These are phyloP conservation scores for Tritrichomonas musculus DNA, from an alignment of 208 protist genomes.

Conservation along the genomic window DNA sequence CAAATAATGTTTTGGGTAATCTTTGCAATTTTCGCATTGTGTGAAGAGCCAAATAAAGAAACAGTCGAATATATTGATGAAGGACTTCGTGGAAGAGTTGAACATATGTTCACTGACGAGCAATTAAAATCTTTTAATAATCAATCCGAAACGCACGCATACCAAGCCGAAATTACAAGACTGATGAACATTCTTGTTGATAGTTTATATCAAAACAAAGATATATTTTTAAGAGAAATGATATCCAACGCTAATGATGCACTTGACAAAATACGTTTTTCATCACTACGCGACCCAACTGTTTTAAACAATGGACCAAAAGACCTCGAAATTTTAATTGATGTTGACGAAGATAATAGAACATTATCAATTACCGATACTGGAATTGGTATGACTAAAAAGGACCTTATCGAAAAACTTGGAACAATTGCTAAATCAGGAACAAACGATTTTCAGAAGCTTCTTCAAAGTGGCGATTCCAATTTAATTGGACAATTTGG, in stretches of 20 bases:
- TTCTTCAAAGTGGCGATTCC: slow-evolving; percentile 59
- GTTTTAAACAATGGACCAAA: not conserved
- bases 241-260: slow-evolving; percentile 99
- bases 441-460: slow-evolving; percentile 61
- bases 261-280: slow-evolving; percentile 97
- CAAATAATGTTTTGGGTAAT: too few species aligned
- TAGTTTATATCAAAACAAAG: slow-evolving; percentile 97
- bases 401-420: slow-evolving; percentile 91
- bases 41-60: too few species aligned
- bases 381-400: slow-evolving; percentile 98
- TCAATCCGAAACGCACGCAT: slow-evolving; percentile 41
- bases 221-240: slow-evolving; percentile 98
- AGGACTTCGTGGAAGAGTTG: not conserved
- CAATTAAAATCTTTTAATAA: not conserved
- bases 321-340: slow-evolving; percentile 48
- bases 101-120: not conserved
- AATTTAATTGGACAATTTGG: slow-evolving; percentile 99
- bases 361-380: slow-evolving; percentile 88
- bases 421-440: slow-evolving; percentile 97
- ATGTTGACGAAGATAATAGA: slow-evolving; percentile 64
- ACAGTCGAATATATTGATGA: slow-evolving; percentile 9
- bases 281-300: slow-evolving; percentile 40
- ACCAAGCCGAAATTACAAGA: slow-evolving; percentile 71
- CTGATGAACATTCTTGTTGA: slow-evolving; percentile 97
- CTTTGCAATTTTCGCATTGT: too few species aligned